Evolutionary conservation across 1,284 basidiomycete species (phyloP), one percentile per base, ranked within the genome.

Genomic region (Psilocybe mexicana): DNA sequence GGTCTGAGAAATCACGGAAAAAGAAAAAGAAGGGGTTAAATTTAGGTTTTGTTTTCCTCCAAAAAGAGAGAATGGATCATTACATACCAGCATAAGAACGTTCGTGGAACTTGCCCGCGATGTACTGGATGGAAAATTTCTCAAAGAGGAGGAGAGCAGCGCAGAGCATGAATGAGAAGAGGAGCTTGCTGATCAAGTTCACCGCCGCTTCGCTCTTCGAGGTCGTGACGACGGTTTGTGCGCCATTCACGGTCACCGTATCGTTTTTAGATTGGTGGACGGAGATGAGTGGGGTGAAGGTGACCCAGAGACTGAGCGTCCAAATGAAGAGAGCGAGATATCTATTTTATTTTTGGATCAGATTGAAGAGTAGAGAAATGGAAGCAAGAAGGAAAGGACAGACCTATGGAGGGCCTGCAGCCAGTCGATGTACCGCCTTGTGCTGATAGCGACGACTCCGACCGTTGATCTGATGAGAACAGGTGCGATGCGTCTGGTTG

Each of bases 61-160:
- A 50, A 59, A 55, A 44, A 43, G n/a, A 33, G 8, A 33, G 30
- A 33, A 33, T 33, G 14, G 38, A 40, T 40, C 4, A 12, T 6
- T 40, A 40, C 4, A 30, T 48, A 86, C 87, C 87, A 55, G 90
- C 90, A 70, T 94, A 96, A 7, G 91, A 93, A 63, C 89, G 83
- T 67, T 92, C 88, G 74, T 96, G 94, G 79, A 96, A 96, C 69
- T 90, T 90, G 64, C 74, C 77, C 59, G 91, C 90, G 64, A 96
- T 93, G 76, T 87, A 86, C 70, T 97, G 95, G 57, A 97, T 91
- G 12, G 88, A 72, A 61, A 95, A 83, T 72, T 98, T 98, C 72
- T 96, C 93, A 52, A 82, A 86, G 7, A 92, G 79, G 6, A 95
- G 79, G 25, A 95, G 79, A 36, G 83, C 80, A 0, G 88, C 75